Evolutionary conservation across 345 rosid genomes (phyloP).

Genomic region (Lepidium sativum): DNA sequence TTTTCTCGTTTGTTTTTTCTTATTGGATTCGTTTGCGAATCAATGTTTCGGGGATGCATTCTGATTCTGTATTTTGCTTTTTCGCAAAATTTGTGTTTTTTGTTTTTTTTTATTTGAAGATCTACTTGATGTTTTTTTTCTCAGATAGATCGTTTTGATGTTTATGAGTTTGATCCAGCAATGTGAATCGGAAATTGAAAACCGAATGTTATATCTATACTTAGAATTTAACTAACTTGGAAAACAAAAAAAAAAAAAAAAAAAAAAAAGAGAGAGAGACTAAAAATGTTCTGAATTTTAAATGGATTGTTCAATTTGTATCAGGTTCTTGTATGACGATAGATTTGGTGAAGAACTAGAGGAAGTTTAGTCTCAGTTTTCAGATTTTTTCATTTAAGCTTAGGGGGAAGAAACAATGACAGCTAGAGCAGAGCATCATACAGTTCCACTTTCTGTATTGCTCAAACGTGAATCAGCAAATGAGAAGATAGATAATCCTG

Average conservation of each 20-base stretch:
- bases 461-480: constrained; percentile 79
- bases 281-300: neutral
- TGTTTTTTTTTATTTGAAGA: constrained; percentile 3
- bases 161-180: neutral
- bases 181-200: constrained; percentile 2
- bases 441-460: constrained; percentile 83
- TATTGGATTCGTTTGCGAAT: neutral
- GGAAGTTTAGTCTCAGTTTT: neutral
- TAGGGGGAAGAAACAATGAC: constrained; percentile 35
- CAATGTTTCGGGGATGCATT: neutral
- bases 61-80: neutral
- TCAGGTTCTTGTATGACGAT: constrained; percentile 7
- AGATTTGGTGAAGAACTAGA: constrained; percentile 29
- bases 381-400: neutral
- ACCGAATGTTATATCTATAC: neutral
- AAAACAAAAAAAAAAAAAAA: too few species aligned
- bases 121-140: constrained; percentile 13
- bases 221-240: constrained; percentile 7
- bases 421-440: constrained; percentile 56
- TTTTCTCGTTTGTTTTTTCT: neutral
- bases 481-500: constrained; percentile 78
- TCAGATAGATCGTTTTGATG: neutral
- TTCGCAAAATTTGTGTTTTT: neutral
- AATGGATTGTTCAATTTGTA: neutral
- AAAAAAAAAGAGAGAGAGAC: too few species aligned